A percentile compares a stretch with the other conserved stretches of the same genome.
Evolutionary conservation across 2,329 filamentous ascomycete species (phyloP).

Genomic region (Pseudogymnoascus sp.): DNA sequence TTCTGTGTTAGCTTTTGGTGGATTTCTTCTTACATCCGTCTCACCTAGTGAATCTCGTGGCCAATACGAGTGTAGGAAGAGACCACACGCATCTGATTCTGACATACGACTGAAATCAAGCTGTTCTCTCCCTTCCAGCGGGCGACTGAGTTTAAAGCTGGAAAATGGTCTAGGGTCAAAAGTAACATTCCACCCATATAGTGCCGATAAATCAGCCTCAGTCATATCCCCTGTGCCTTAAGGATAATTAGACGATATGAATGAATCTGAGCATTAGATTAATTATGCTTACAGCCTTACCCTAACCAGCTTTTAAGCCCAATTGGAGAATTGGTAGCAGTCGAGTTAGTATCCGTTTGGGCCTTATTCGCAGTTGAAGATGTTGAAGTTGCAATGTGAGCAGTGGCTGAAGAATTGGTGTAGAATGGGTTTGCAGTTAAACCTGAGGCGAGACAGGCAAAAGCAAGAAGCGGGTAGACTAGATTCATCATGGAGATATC

Average conservation of each 20-base stretch:
- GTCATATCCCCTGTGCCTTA: background rate
- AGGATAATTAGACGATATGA: background rate
- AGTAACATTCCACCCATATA: background rate
- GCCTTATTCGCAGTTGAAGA: background rate
- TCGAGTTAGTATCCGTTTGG: background rate
- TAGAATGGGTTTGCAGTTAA: background rate
- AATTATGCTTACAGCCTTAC: background rate
- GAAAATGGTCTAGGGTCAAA: background rate
- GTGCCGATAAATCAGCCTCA: background rate
- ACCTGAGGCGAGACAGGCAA: background rate
- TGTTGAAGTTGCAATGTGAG: background rate
- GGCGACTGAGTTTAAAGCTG: slow-evolving; percentile 1
- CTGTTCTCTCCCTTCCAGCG: background rate
- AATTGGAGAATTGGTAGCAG: background rate
- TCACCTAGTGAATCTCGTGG: background rate
- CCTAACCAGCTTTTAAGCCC: background rate
- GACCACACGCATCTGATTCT: background rate
- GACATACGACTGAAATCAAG: slow-evolving; percentile 1
- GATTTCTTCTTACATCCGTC: background rate
- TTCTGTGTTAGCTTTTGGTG: background rate
- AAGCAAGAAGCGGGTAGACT: background rate
- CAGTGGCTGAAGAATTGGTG: background rate
- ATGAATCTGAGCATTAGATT: background rate
- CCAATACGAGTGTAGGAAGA: background rate
- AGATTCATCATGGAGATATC: background rate